phyloP scores from a whole-genome alignment of 768 basidiomycete species.

The Panus rudis region DNA sequence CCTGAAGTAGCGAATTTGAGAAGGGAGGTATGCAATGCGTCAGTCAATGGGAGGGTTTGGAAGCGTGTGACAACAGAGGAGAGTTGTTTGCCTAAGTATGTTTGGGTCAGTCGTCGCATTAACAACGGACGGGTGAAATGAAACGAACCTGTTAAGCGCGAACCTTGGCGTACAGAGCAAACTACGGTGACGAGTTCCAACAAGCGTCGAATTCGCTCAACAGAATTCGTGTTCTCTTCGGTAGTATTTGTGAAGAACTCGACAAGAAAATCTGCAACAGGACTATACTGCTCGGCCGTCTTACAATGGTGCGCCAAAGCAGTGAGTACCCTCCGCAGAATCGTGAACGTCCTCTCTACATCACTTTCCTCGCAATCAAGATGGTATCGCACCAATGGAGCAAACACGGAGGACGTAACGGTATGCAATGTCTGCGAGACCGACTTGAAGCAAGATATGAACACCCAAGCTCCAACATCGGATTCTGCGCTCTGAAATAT shows the following conservation, averaged over 20 bases:
- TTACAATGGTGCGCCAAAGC: conserved; percentile 82
- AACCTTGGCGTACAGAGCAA: conserved; percentile 64
- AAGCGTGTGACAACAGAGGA: conserved; percentile 28
- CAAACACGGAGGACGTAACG: conserved; percentile 54
- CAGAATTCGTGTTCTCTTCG: conserved; percentile 12
- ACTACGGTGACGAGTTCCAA: conserved; percentile 51
- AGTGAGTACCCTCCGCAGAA: conserved; percentile 68
- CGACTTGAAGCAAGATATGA: conserved; percentile 39
- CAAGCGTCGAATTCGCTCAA: conserved; percentile 41
- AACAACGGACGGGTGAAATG: neutral
- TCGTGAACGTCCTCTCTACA: conserved; percentile 39
- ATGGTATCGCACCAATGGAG: conserved; percentile 50
- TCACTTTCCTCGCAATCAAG: conserved; percentile 34
- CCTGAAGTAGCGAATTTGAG: conserved; percentile 28
- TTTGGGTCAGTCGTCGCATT: neutral
- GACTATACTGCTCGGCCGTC: conserved; percentile 53
- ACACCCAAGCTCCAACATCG: conserved; percentile 63
- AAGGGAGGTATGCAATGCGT: conserved; percentile 24
- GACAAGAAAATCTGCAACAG: conserved; percentile 48
- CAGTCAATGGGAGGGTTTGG: conserved; percentile 20
- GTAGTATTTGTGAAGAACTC: conserved; percentile 13
- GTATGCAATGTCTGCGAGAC: conserved; percentile 81
- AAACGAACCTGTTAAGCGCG: conserved; percentile 43
- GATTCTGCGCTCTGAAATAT: conserved; percentile 43
- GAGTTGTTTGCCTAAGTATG: conserved; percentile 29